phyloP scores from a whole-genome alignment of 192 early-diverging fungal genomes.

The Backusella morwellensis region DNA sequence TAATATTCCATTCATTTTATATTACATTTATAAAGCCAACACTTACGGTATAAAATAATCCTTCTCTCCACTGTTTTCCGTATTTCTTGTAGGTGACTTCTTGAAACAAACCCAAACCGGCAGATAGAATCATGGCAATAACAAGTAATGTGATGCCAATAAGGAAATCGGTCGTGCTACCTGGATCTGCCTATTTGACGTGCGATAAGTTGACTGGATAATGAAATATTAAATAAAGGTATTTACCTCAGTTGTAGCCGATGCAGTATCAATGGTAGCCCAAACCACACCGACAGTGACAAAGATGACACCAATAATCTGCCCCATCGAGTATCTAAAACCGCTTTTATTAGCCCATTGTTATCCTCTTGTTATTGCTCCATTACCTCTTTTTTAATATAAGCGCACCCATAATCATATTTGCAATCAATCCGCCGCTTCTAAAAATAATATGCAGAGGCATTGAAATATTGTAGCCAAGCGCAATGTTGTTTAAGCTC shows the following conservation, averaged over 20 bases:
- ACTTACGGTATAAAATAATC: constrained; percentile 79
- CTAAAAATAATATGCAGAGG: constrained; percentile 93
- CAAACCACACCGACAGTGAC: constrained; percentile 76
- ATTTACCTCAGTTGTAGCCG: neutral
- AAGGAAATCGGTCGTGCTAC: constrained; percentile 16
- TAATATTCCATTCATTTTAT: neutral
- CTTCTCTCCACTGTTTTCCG: constrained; percentile 84
- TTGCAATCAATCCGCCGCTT: constrained; percentile 77
- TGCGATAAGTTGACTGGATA: neutral
- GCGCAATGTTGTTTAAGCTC: constrained; percentile 78
- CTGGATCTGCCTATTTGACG: neutral
- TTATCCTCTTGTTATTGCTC: neutral
- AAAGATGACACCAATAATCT: constrained; percentile 66
- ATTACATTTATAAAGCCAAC: neutral
- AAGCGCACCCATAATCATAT: constrained; percentile 74
- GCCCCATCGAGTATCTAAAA: constrained; percentile 41
- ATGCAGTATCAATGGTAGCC: constrained; percentile 53
- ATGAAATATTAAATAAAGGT: neutral
- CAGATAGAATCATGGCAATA: constrained; percentile 73
- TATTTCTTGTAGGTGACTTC: constrained; percentile 76
- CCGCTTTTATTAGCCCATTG: neutral
- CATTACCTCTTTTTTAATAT: constrained; percentile 60
- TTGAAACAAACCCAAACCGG: constrained; percentile 80
- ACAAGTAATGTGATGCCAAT: constrained; percentile 67
- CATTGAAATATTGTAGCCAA: constrained; percentile 79